These are phyloP conservation scores for Pseudoneurospora amorphoporcata DNA, from an alignment of 495 filamentous ascomycete species.

Conservation along the genomic window DNA sequence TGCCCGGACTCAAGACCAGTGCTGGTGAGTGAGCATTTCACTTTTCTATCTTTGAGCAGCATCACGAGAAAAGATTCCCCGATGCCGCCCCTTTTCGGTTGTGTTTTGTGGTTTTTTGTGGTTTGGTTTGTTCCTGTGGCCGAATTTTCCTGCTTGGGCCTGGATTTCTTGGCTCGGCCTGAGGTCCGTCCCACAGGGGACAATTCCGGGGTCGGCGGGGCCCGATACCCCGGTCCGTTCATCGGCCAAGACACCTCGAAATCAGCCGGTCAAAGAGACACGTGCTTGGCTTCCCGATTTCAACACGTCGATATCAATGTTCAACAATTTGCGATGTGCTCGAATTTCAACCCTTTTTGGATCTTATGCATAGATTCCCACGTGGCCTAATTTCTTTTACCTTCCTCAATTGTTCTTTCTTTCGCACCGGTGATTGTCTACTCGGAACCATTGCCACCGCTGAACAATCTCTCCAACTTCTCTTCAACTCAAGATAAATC, in stretches of 20 bases:
- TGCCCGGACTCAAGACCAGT: slow-evolving; percentile 41
- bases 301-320: neutral
- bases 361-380: neutral
- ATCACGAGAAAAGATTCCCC: neutral
- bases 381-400: neutral
- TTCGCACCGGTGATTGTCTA: neutral
- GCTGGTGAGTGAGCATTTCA: slow-evolving; percentile 30
- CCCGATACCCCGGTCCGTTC: neutral
- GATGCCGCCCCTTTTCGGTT: neutral
- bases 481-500: neutral
- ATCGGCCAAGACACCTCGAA: neutral
- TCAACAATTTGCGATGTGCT: neutral
- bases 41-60: neutral
- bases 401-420: neutral
- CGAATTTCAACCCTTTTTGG: neutral
- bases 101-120: neutral
- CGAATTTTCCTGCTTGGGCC: neutral
- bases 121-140: neutral
- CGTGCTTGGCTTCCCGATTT: neutral
- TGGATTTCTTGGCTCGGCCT: neutral
- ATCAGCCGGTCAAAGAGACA: neutral
- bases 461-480: neutral
- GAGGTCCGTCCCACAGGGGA: neutral
- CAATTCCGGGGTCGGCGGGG: neutral
- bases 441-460: neutral